Evolutionary conservation across 306 rosid genomes (phyloP), one percentile per base, ranked within the genome.

Genomic region (Rosa persica): DNA sequence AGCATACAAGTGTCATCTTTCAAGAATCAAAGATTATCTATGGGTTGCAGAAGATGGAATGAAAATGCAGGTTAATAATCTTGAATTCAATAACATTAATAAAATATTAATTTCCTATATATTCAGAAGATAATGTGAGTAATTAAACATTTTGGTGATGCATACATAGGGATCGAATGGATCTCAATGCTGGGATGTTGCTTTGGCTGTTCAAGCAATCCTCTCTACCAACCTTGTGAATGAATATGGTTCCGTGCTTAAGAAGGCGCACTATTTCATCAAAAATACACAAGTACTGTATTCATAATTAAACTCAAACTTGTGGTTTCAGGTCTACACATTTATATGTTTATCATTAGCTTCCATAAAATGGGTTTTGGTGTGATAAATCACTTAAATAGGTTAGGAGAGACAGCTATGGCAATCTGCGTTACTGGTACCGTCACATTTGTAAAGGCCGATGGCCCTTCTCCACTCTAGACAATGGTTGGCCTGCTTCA

Each of bases 21-120:
- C 90, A 64, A 89, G 93, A 88, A 83, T 93, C 84, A 88, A 88
- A 85, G 97, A 93, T 67, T 93, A 90, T 81, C 89, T 89, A 10
- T 93, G 96, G 97, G 66, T 93, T 12, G 97, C 96, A 4, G 97
- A 93, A 85, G 97, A 93, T 81, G 97, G 97, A 70, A 83, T 93
- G 94, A 93, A 93, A 88, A 89, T 93, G 96, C 97, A 90, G 94
- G 97, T 88, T 22, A 20, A 20, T 19, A 5, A 57, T 57, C 76
- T 34, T 72, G 19, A 49, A 72, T 4, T 34, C 27, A 11, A 9
- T 19, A 30, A 30, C 2, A 30, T 30, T 4, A 46, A 12, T 58
- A 36, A 23, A 72, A 4, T 7, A 72, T 49, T 49, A 10, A 1
- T 48, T 16, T 72, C 65, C 36, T 58, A 49, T 7, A 30, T 30